Evolutionary conservation across 2,329 filamentous ascomycete genomes (phyloP), one percentile per base, ranked within the genome.

Genomic region (Ceratocystis eucalypticola): DNA sequence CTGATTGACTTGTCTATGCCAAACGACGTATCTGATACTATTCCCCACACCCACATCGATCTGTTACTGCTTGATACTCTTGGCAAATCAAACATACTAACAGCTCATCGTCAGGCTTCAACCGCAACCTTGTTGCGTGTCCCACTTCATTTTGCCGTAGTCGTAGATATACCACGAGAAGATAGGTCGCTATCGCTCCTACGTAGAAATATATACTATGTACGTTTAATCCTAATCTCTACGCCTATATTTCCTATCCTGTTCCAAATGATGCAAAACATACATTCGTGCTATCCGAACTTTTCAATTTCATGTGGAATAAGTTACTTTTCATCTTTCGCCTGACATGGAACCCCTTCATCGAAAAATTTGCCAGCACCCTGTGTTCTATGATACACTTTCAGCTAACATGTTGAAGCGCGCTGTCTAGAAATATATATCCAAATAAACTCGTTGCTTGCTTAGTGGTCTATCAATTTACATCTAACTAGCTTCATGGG

Each of bases 1-100:
- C 75, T 78, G 77, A 79, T 73, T 75, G 77, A 80, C 80, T 77
- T 70, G 80, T 82, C 80, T 78, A 79, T 76, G 76, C 78, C 80
- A 80, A 83, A 82, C 67, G n/a, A 68, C 65, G 67, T 68, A 53
- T 66, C 67, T 66, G 65, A 68, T 62, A 41, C 45, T 48, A 57
- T 62, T 55, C 41, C 62, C 62, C 55, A 37, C 25, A 28, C 30
- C 7, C 5, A 44, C 33, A 25, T 59, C 20, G 33, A 28, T 25
- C 59, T 61, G 62, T 25, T 68, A 12, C 25, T 33, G 55, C 55
- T 37, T 37, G 55, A 59, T n/a, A 7, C 55, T 2, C 15, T 59
- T 59, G 15, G 25, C 17, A 17, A 37, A 59, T 59, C 12, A 37
- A n/a, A 59, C 37, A 22, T 61, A 37, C 66, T 67, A 55, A 67